Base-by-base conservation (phyloP, 1,284 basidiomycete species). In the Puccinia coronata region DNA sequence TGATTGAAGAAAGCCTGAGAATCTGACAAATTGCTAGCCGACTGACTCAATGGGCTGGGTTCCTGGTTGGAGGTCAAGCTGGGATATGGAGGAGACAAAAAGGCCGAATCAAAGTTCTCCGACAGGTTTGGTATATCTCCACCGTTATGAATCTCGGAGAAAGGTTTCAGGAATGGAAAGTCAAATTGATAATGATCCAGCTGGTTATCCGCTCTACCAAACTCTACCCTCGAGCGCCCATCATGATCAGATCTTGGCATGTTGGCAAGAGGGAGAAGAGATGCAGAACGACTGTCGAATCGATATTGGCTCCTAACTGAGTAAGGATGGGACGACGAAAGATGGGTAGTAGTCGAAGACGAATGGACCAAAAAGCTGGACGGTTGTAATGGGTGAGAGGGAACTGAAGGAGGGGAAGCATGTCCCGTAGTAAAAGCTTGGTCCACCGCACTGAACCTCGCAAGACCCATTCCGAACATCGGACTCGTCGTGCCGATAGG, bases 121-220 rank as follows among this genome's bases (percentile, higher is more conserved):
- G 39, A 34, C 2, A 65, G 34, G 28, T n/a, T 41, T 39, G 61
- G 9, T 65, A 20, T 28, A 20, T 36, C 34, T 12, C 23, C 16
- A 2, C 2, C 34, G 55, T 57, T 57, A 41, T 20, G 31, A 36
- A 65, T 20, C 36, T 65, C 25, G 61, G 39, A 65, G 61, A 34
- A 41, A 65, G 39, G 39, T 65, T 34, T 6, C 36, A 65, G 14
- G n/a, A n/a, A n/a, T n/a, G n/a, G n/a, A n/a, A n/a, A n/a, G n/a
- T n/a, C n/a, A n/a, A n/a, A n/a, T n/a, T 65, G 31, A 41, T 65
- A 65, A 65, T 36, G 16, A 36, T 65, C 61, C 20, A 65, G 28
- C 16, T 65, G n/a, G 39, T 28, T 20, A 41, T 65, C 61, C 3
- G 39, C 39, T 25, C 31, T 39, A n/a, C 61, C 61, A 41, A 65